These are phyloP conservation scores for Cytospora mali DNA, from an alignment of 2,329 filamentous ascomycete genomes.

Conservation along the genomic window DNA sequence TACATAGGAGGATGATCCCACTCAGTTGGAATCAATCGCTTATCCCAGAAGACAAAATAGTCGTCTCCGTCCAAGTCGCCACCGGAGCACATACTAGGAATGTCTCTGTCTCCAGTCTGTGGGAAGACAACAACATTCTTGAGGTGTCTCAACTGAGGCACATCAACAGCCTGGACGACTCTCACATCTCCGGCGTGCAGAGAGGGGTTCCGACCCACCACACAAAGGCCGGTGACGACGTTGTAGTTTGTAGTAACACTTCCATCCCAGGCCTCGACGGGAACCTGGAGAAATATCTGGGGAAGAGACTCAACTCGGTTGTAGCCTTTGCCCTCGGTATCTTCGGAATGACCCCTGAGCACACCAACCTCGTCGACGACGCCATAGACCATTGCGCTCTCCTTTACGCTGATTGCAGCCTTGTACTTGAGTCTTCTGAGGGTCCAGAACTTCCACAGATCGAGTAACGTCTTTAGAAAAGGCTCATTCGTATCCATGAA, in stretches of 20 bases:
- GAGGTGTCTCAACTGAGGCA: conserved; percentile 72
- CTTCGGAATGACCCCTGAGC: conserved; percentile 70
- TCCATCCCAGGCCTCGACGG: conserved; percentile 45
- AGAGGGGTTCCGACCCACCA: conserved; percentile 90
- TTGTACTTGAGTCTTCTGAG: conserved; percentile 92
- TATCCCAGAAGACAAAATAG: conserved; percentile 92
- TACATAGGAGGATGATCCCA: conserved; percentile 81
- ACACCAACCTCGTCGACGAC: conserved; percentile 83
- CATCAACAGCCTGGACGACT: conserved; percentile 81
- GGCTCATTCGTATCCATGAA: conserved; percentile 78
- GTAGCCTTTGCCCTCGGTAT: conserved; percentile 41
- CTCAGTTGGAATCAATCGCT: conserved; percentile 65
- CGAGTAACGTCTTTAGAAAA: conserved; percentile 77
- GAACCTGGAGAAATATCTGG: conserved; percentile 87
- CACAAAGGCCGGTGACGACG: conserved; percentile 74
- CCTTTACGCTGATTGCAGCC: conserved; percentile 76
- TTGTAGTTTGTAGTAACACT: conserved; percentile 57
- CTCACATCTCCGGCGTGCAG: conserved; percentile 91
- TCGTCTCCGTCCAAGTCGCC: conserved; percentile 96
- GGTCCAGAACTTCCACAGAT: conserved; percentile 86
- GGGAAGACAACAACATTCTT: conserved; percentile 88
- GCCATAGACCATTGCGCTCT: conserved; percentile 86
- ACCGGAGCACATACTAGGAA: conserved; percentile 93
- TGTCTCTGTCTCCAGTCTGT: conserved; percentile 76
- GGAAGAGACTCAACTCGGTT: conserved; percentile 56